A percentile compares a stretch with the other conserved stretches of the same genome.
These are phyloP conservation scores for Cenococcum geophilum DNA, from an alignment of 495 filamentous ascomycete species.

Conservation along the genomic window DNA sequence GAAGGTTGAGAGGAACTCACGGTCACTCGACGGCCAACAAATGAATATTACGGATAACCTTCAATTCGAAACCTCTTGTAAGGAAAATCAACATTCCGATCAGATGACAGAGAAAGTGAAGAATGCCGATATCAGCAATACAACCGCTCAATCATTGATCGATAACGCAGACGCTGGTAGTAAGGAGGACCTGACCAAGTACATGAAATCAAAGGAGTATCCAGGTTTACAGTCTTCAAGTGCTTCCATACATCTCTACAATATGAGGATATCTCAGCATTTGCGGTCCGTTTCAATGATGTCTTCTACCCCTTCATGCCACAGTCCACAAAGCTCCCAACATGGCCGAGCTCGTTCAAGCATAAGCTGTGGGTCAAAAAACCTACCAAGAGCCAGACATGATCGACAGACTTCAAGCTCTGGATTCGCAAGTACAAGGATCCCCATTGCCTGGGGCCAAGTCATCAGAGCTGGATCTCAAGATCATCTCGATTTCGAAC, in stretches of 20 bases:
- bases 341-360: slow-evolving; percentile 11
- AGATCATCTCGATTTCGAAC: neutral
- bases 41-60: neutral
- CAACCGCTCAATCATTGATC: too few species aligned
- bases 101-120: slow-evolving; percentile 8
- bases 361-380: slow-evolving; percentile 6
- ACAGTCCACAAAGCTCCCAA: slow-evolving; percentile 6
- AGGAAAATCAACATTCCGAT: neutral
- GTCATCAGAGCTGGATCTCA: slow-evolving; percentile 10
- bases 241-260: slow-evolving; percentile 31
- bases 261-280: slow-evolving; percentile 33
- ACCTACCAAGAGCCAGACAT: slow-evolving; percentile 9
- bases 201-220: neutral
- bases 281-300: slow-evolving; percentile 29
- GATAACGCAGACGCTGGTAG: neutral
- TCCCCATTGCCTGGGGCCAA: slow-evolving; percentile 30
- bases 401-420: slow-evolving; percentile 28
- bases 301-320: slow-evolving; percentile 13
- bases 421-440: slow-evolving; percentile 27
- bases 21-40: neutral
- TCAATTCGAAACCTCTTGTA: neutral
- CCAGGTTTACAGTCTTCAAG: neutral
- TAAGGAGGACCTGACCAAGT: neutral
- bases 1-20: slow-evolving; percentile 1
- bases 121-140: neutral